Evolutionary conservation across 2,329 filamentous ascomycete species (phyloP).

Genomic region (Polychaeton citri): DNA sequence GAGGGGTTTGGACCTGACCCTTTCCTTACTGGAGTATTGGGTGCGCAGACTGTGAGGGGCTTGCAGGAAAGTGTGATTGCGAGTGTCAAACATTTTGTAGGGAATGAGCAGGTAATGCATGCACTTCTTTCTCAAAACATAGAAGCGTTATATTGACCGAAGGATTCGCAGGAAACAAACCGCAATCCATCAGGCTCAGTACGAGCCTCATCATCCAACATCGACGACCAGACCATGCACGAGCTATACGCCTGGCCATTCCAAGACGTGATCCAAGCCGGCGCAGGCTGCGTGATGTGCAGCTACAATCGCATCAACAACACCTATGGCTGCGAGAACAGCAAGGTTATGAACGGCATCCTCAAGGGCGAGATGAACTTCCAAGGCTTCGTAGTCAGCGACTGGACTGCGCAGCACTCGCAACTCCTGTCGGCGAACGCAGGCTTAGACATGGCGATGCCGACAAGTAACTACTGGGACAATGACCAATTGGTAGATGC

Average conservation of each 20-base stretch:
- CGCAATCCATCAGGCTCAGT: conserved; percentile 24
- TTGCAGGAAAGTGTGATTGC: conserved; percentile 47
- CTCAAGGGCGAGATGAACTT: conserved; percentile 64
- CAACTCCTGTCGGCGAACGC: conserved; percentile 47
- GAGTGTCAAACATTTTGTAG: conserved; percentile 44
- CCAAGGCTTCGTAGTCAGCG: conserved; percentile 57
- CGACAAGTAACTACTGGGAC: conserved; percentile 26
- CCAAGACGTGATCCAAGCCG: conserved; percentile 34
- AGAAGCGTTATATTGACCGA: not conserved
- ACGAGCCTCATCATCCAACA: conserved; percentile 32
- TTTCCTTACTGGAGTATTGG: conserved; percentile 43
- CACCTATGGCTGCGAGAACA: conserved; percentile 54
- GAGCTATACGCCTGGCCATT: conserved; percentile 53
- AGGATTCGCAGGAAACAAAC: conserved; percentile 42
- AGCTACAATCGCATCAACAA: conserved; percentile 19
- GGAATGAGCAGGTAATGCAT: conserved; percentile 20
- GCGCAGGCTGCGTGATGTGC: conserved; percentile 32
- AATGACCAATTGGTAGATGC: conserved; percentile 36
- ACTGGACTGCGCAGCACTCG: conserved; percentile 53
- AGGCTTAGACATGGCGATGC: conserved; percentile 60
- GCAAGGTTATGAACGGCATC: conserved; percentile 53
- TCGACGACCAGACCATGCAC: conserved; percentile 52
- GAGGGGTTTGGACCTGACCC: conserved; percentile 52
- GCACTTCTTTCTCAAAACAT: not conserved
- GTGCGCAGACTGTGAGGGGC: conserved; percentile 38